phyloP scores from a whole-genome alignment of 257 asterid species.

The Mentha longifolia region DNA sequence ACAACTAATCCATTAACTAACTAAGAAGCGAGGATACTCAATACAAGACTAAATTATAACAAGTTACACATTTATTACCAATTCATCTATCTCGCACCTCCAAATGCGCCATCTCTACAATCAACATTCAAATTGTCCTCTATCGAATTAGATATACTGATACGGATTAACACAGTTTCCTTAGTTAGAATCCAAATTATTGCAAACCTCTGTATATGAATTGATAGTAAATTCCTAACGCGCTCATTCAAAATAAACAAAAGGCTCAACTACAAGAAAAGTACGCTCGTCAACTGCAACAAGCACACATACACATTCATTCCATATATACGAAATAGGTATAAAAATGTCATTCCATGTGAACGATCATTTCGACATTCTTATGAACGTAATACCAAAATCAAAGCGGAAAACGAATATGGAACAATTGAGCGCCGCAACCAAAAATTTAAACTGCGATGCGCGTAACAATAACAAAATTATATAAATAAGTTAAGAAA shows the following conservation, averaged over 20 bases:
- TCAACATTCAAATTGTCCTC: slow-evolving; percentile 19
- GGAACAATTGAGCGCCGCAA: slow-evolving; percentile 3
- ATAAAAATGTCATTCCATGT: not conserved
- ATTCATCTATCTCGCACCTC: slow-evolving; percentile 13
- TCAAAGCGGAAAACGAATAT: not conserved
- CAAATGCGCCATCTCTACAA: slow-evolving; percentile 9
- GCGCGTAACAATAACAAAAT: not conserved
- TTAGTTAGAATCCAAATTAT: not conserved
- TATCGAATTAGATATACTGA: not conserved
- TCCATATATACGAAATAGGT: not conserved
- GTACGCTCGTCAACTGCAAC: not conserved
- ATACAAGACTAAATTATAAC: not conserved
- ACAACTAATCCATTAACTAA: slow-evolving; percentile 17
- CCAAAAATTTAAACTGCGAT: slow-evolving; percentile 18
- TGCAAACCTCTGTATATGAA: slow-evolving; percentile 2
- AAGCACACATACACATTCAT: slow-evolving; percentile 13
- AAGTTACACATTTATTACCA: not conserved
- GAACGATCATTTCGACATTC: slow-evolving; percentile 14
- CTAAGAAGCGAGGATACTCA: not conserved
- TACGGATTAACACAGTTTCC: not conserved
- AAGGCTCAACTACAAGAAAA: not conserved
- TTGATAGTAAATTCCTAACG: slow-evolving; percentile 4
- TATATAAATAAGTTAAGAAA: not conserved
- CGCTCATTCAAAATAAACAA: not conserved
- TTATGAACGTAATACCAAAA: slow-evolving; percentile 1